Percentiles rank a stretch among this genome's conserved stretches.
phyloP scores from a whole-genome alignment of 2,329 filamentous ascomycete genomes.

The Biscogniauxia mediterranea region DNA sequence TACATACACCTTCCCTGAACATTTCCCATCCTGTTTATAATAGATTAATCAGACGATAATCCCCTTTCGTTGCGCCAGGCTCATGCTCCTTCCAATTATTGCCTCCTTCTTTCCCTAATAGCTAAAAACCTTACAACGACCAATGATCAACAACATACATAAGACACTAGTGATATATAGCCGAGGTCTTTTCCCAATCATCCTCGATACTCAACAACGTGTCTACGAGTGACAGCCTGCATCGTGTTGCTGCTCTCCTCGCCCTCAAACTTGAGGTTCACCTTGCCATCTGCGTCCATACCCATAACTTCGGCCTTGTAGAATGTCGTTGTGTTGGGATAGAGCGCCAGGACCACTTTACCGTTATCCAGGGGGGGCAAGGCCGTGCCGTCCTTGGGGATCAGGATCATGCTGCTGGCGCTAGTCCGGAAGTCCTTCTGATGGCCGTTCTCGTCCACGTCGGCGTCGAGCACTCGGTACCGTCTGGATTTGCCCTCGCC shows the following conservation, averaged over 20 bases:
- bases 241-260: conserved; percentile 72
- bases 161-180: not conserved
- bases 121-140: too few species aligned
- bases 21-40: too few species aligned
- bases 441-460: conserved; percentile 68
- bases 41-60: too few species aligned
- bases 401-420: conserved; percentile 74
- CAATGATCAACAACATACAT: too few species aligned
- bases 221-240: conserved; percentile 72
- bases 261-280: conserved; percentile 74
- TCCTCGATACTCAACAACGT: conserved; percentile 70
- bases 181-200: conserved; percentile 6
- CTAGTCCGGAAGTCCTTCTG: conserved; percentile 69
- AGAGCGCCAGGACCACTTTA: conserved; percentile 73
- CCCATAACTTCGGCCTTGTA: conserved; percentile 81
- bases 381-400: conserved; percentile 57
- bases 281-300: conserved; percentile 54
- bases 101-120: too few species aligned
- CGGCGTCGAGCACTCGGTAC: conserved; percentile 78
- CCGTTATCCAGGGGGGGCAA: conserved; percentile 63
- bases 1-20: too few species aligned
- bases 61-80: too few species aligned
- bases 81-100: too few species aligned
- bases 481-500: conserved; percentile 75
- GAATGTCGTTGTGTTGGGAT: conserved; percentile 82